These are phyloP conservation scores for Rhodotorula glutinis DNA, from an alignment of 1,284 basidiomycete genomes.

Conservation along the genomic window DNA sequence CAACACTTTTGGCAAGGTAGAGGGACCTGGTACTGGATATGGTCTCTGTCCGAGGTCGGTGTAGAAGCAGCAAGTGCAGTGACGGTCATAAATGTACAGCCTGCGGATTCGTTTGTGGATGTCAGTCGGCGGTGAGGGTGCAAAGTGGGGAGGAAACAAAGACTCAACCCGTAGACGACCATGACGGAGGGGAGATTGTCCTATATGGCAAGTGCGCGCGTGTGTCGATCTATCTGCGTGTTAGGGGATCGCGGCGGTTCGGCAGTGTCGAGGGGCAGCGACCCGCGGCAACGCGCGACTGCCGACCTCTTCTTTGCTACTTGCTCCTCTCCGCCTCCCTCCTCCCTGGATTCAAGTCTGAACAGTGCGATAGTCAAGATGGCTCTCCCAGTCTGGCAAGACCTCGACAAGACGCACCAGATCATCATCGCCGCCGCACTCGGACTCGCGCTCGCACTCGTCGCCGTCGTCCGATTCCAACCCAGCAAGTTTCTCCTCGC, in stretches of 20 bases:
- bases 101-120: constrained; percentile 52
- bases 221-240: too few species aligned
- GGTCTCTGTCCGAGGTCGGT: constrained; percentile 12
- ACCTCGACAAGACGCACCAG: constrained; percentile 24
- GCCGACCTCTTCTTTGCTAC: too few species aligned
- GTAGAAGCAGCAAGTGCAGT: constrained; percentile 30
- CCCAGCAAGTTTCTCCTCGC: constrained; percentile 19
- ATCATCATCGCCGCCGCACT: constrained; percentile 34
- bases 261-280: too few species aligned
- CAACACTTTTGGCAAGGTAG: constrained; percentile 60
- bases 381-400: constrained; percentile 6
- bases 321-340: too few species aligned
- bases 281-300: too few species aligned
- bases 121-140: too few species aligned
- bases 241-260: too few species aligned
- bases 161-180: constrained; percentile 38
- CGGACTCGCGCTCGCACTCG: constrained; percentile 31
- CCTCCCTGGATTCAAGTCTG: too few species aligned
- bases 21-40: constrained; percentile 58
- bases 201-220: too few species aligned
- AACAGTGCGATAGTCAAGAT: not conserved
- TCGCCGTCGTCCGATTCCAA: constrained; percentile 28
- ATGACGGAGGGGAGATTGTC: constrained; percentile 8
- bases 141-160: not conserved
- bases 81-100: constrained; percentile 80